Base-by-base conservation (phyloP, 2,329 filamentous ascomycete genomes). In the Coleophoma eucalyptorum region DNA sequence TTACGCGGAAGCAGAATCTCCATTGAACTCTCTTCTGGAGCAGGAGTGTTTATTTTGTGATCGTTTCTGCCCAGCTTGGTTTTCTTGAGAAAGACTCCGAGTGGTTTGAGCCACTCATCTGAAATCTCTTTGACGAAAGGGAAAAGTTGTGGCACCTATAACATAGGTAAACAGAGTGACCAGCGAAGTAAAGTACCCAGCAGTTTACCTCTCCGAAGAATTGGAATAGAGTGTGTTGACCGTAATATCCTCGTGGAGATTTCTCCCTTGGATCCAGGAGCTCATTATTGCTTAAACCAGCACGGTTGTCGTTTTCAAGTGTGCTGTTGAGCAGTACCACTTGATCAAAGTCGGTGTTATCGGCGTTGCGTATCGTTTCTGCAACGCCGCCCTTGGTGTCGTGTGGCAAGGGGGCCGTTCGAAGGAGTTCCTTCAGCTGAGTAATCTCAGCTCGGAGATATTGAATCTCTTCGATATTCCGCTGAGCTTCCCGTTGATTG, bases 251-350 rank as follows among this genome's bases (percentile, higher is more conserved):
- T 15, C 20, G 49, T 10, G 54, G 56, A 38, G 48, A 49, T 51
- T 59, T 47, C 37, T 53, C 38, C 19, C 26, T 50, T 11, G 51
- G 60, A 50, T 58, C 53, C 6, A 41, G 47, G 37, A 54, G 51
- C 32, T 52, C 51, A 3, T n/a, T 37, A 11, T 49, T 47, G 16
- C 19, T 31, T 21, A 15, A 8, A 35, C 8, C 33, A 15, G 33
- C 33, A 8, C 10, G 33, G 33, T 35, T 8, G 33, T 35, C 33
- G 8, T 35, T 15, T 15, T 49, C 42, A 38, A n/a, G 19, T 12
- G 5, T 46, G 38, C 37, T 15, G 45, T 31, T 40, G 4, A 32
- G 21, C 10, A 51, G 38, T 10, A 13, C 8, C 15, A 32, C 16
- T 43, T 48, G 20, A 4, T 26, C 15, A 31, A n/a, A 18, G 10